A percentile compares a stretch with the other conserved stretches of the same genome.
These are phyloP conservation scores for Hypoxylon sp. DNA, from an alignment of 2,329 filamentous ascomycete species.

Conservation along the genomic window DNA sequence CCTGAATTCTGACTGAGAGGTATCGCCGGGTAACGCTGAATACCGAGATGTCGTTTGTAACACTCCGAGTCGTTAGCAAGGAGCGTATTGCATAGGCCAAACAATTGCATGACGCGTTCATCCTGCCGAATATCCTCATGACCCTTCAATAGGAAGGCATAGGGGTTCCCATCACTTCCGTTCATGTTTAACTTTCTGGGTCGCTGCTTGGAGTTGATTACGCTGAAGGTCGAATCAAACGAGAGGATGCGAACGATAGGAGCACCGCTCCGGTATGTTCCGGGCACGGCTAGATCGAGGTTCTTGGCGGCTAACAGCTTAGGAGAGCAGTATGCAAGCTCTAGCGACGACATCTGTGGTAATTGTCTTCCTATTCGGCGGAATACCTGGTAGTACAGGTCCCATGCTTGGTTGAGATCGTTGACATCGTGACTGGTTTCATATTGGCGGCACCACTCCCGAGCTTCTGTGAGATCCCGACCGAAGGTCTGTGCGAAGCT, in stretches of 20 bases:
- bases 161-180: conserved; percentile 89
- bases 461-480: conserved; percentile 92
- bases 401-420: conserved; percentile 98
- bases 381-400: conserved; percentile 99
- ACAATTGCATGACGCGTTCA: conserved; percentile 99
- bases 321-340: conserved; percentile 96
- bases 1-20: conserved; percentile 97
- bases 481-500: conserved; percentile 99
- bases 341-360: conserved; percentile 91
- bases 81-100: conserved; percentile 96
- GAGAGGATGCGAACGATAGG: conserved; percentile 88
- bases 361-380: conserved; percentile 93
- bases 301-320: conserved; percentile 88
- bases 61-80: conserved; percentile 94
- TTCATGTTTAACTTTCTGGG: conserved; percentile 89
- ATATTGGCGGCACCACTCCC: conserved; percentile 96
- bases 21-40: conserved; percentile 96
- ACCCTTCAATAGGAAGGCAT: conserved; percentile 95
- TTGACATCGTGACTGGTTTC: conserved; percentile 89
- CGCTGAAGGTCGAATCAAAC: conserved; percentile 90
- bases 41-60: conserved; percentile 96
- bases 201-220: conserved; percentile 97
- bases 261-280: conserved; percentile 85
- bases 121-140: conserved; percentile 99
- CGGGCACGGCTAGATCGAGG: conserved; percentile 94